Evolutionary conservation across 23 red algal species (phyloP).

Genomic region (Gracilaria gracilis): DNA sequence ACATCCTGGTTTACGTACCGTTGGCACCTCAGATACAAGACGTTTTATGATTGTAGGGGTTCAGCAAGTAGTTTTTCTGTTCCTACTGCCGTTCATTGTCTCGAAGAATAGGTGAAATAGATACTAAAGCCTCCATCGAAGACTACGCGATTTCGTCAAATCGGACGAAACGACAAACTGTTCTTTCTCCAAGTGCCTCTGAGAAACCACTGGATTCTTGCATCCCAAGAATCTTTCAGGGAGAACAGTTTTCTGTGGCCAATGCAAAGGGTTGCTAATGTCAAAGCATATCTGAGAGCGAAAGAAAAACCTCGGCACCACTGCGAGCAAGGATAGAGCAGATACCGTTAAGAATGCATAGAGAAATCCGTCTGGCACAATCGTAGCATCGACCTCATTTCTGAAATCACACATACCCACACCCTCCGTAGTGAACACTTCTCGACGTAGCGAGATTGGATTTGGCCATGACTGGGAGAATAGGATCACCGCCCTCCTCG

Average conservation of each 20-base stretch:
- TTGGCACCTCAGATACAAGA: too few relatives aligned
- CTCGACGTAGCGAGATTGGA: not conserved
- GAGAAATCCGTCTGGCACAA: not conserved
- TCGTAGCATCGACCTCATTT: not conserved
- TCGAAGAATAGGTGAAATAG: too few relatives aligned
- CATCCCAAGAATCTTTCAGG: not conserved
- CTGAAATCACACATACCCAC: not conserved
- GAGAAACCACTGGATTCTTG: too few relatives aligned
- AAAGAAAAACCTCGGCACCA: not conserved
- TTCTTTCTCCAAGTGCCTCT: too few relatives aligned
- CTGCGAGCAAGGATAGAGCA: not conserved
- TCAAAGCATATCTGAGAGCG: not conserved
- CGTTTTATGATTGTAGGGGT: too few relatives aligned
- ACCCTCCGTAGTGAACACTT: not conserved
- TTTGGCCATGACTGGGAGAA: not conserved
- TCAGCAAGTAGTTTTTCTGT: too few relatives aligned
- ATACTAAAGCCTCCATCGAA: too few relatives aligned
- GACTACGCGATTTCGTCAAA: too few relatives aligned
- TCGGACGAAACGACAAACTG: too few relatives aligned
- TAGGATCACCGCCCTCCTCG: not conserved
- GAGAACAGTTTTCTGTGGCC: not conserved
- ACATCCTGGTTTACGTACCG: too few relatives aligned
- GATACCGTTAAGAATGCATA: not conserved
- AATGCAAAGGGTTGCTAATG: not conserved
- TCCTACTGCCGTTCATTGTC: too few relatives aligned